Evolutionary conservation across 345 rosid species (phyloP).

Genomic region (Linum tenue): DNA sequence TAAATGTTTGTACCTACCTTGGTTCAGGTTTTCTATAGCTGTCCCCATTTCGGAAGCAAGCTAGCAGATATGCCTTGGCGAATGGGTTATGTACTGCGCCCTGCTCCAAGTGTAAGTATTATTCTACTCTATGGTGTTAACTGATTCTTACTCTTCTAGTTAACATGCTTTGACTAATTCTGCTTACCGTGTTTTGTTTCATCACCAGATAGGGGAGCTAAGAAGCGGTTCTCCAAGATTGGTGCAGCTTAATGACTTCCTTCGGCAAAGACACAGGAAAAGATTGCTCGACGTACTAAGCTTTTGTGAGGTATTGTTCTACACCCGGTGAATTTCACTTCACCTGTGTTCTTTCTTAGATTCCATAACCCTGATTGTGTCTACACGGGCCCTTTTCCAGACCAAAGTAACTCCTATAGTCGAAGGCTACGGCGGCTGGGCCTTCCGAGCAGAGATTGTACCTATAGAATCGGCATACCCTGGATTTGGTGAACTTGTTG

Average conservation of each 20-base stretch:
- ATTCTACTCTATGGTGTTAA: not conserved
- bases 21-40: constrained; percentile 84
- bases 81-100: constrained; percentile 91
- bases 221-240: constrained; percentile 91
- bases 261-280: constrained; percentile 74
- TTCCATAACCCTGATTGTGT: not conserved
- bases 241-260: constrained; percentile 70
- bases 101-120: constrained; percentile 81
- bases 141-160: constrained; percentile 3
- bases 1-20: constrained; percentile 6
- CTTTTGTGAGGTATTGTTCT: constrained; percentile 73
- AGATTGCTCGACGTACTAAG: constrained; percentile 77
- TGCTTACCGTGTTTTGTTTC: constrained; percentile 6
- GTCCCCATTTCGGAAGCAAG: constrained; percentile 97
- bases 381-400: constrained; percentile 33
- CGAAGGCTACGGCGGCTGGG: constrained; percentile 99
- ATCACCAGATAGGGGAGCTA: constrained; percentile 72
- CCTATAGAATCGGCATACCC: constrained; percentile 96
- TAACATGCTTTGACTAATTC: constrained; percentile 6
- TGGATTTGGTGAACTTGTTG: constrained; percentile 93
- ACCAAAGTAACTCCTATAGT: constrained; percentile 94
- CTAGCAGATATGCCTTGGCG: constrained; percentile 99
- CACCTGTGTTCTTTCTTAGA: not conserved
- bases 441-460: constrained; percentile 87
- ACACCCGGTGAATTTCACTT: not conserved